Evolutionary conservation across 192 early-diverging fungal genomes (phyloP).

Genomic region (Coemansia sp.): DNA sequence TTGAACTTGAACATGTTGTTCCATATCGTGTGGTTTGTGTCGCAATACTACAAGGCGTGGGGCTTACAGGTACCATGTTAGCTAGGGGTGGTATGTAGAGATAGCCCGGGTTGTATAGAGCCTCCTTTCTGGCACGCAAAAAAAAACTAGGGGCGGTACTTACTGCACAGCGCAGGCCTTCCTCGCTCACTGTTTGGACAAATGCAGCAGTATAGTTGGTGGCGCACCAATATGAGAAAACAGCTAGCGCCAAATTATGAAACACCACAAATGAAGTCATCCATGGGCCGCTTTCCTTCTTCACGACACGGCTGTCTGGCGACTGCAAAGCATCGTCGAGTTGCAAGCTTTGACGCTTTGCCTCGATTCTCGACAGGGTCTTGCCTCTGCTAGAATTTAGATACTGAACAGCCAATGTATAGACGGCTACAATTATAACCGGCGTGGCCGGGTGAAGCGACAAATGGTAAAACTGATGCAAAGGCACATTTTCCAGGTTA

Average conservation of each 20-base stretch:
- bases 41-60: constrained; percentile 55
- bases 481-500: constrained; percentile 61
- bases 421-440: constrained; percentile 60
- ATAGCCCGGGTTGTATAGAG: not conserved
- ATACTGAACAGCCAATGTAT: constrained; percentile 50
- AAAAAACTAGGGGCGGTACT: constrained; percentile 11
- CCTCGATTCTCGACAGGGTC: constrained; percentile 34
- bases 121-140: not conserved
- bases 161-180: constrained; percentile 64
- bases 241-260: constrained; percentile 70
- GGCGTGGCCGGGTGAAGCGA: constrained; percentile 69
- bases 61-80: not conserved
- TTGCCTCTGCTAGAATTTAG: constrained; percentile 36
- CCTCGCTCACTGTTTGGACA: constrained; percentile 57
- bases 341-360: constrained; percentile 34
- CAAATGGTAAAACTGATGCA: constrained; percentile 70
- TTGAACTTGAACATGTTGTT: constrained; percentile 76
- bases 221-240: constrained; percentile 77
- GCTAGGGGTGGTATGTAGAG: not conserved
- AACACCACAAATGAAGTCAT: constrained; percentile 79
- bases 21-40: constrained; percentile 67
- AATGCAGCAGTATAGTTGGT: constrained; percentile 61
- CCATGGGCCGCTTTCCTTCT: constrained; percentile 47
- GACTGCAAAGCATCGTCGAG: constrained; percentile 11
- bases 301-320: not conserved